Evolutionary conservation across 1,284 basidiomycete species (phyloP).

Genomic region (Pulchroboletus neoregius): DNA sequence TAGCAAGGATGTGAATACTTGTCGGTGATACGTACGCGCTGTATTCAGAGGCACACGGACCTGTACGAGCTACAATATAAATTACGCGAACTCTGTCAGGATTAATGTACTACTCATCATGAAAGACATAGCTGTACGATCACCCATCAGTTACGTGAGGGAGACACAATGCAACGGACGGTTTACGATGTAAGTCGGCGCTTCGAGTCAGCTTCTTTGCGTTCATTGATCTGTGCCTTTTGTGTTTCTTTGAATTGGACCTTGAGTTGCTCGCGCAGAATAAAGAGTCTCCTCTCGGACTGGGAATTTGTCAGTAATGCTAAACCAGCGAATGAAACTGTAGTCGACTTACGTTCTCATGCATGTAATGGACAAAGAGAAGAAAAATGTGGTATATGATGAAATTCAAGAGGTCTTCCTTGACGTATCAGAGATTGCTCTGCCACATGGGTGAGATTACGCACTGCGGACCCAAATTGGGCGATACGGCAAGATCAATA

Average conservation of each 20-base stretch:
- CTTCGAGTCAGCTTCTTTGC: slow-evolving; percentile 75
- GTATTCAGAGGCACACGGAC: slow-evolving; percentile 91
- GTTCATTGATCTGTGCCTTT: slow-evolving; percentile 81
- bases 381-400: slow-evolving; percentile 58
- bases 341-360: slow-evolving; percentile 40
- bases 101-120: slow-evolving; percentile 47
- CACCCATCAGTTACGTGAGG: slow-evolving; percentile 3
- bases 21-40: slow-evolving; percentile 52
- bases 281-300: slow-evolving; percentile 58
- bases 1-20: neutral
- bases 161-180: neutral
- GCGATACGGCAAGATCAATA: slow-evolving; percentile 51
- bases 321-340: neutral
- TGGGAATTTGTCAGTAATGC: slow-evolving; percentile 20
- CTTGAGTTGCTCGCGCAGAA: slow-evolving; percentile 69
- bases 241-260: slow-evolving; percentile 75
- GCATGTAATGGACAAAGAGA: slow-evolving; percentile 54
- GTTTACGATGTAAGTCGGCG: slow-evolving; percentile 73
- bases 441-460: slow-evolving; percentile 20
- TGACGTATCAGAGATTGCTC: slow-evolving; percentile 11
- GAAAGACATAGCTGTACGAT: slow-evolving; percentile 63
- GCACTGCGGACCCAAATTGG: slow-evolving; percentile 53
- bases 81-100: slow-evolving; percentile 5
- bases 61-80: slow-evolving; percentile 41
- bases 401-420: slow-evolving; percentile 60